Evolutionary conservation across 768 basidiomycete species (phyloP), one percentile per base, ranked within the genome.

Genomic region (Galerina marginata): DNA sequence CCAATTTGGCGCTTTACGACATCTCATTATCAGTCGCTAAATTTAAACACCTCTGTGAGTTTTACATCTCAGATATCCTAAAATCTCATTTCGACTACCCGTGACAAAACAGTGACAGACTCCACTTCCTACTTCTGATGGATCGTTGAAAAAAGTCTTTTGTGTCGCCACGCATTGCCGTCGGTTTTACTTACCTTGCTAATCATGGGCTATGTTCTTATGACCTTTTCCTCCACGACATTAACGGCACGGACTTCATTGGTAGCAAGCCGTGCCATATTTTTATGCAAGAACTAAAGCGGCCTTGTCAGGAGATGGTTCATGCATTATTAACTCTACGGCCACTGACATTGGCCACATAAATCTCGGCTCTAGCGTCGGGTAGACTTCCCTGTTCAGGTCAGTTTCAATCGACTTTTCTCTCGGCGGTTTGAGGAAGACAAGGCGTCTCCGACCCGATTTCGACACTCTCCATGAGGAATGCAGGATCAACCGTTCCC

Each of bases 381-480:
- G 56, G 40, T 49, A 37, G 50, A 48, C 46, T n/a, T 16, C 38
- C 38, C 40, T 9, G 9, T 40, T 26, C 4, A 33, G 29, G 29
- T 7, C 29, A 5, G 29, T 33, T 33, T 33, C 29, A 33, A 33
- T 33, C 29, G 29, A 4, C 4, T 48, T n/a, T 38, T 45, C 43
- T 50, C 46, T 60, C 59, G 63, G 63, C 55, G 33, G 56, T 58
- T 64, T 61, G 53, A 64, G 63, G 63, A 61, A 64, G 45, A 43
- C 2, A 29, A 16, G 12, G 4, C 20, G 39, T 39, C 46, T 25
- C 37, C 50, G 50, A 43, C 37, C 47, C 50, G 54, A 44, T 43
- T 43, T 38, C 48, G 43, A 43, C 33, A 43, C 45, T 44, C 45
- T 42, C 26, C 38, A 37, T 10, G 33, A 40, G 38, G 14, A 47